phyloP scores from a whole-genome alignment of 2,329 filamentous ascomycete species.

The Dactylellina leptospora region DNA sequence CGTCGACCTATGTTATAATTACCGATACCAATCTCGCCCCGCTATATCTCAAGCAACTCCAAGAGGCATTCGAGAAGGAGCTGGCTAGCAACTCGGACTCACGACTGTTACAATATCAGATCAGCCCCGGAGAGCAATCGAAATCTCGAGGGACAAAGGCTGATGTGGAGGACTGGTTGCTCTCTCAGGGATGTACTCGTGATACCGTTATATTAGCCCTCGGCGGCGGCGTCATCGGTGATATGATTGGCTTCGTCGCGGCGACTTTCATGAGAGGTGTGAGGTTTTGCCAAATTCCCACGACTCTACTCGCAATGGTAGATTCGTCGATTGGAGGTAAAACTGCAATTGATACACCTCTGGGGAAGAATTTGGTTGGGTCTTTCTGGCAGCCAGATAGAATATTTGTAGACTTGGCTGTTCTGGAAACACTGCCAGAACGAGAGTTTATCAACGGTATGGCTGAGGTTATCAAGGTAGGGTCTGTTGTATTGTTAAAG shows the following conservation, averaged over 20 bases:
- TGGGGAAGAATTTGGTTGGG: constrained; percentile 94
- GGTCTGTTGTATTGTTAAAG: no score
- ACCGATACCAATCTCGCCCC: constrained; percentile 91
- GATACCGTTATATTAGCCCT: constrained; percentile 95
- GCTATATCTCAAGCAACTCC: constrained; percentile 81
- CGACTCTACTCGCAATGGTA: constrained; percentile 94
- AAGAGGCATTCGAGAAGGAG: constrained; percentile 68
- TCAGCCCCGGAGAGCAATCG: constrained; percentile 89
- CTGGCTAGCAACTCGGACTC: constrained; percentile 59
- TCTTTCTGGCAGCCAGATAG: constrained; percentile 95
- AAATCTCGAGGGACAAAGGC: constrained; percentile 94
- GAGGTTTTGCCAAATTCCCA: constrained; percentile 94
- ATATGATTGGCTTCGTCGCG: constrained; percentile 96
- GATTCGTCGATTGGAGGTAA: constrained; percentile 98
- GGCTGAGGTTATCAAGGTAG: constrained; percentile 89
- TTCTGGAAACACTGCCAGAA: constrained; percentile 87
- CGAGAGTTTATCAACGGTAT: constrained; percentile 98
- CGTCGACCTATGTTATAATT: constrained; percentile 93
- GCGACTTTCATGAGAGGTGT: constrained; percentile 99
- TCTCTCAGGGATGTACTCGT: constrained; percentile 87
- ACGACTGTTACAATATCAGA: constrained; percentile 83
- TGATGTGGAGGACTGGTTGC: constrained; percentile 96
- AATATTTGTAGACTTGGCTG: constrained; percentile 92
- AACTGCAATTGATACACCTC: constrained; percentile 94
- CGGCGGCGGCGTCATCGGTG: constrained; percentile 94